A percentile compares a stretch with the other conserved stretches of the same genome.
phyloP scores from a whole-genome alignment of 2,329 filamentous ascomycete species.

The Diaporthe batatas region DNA sequence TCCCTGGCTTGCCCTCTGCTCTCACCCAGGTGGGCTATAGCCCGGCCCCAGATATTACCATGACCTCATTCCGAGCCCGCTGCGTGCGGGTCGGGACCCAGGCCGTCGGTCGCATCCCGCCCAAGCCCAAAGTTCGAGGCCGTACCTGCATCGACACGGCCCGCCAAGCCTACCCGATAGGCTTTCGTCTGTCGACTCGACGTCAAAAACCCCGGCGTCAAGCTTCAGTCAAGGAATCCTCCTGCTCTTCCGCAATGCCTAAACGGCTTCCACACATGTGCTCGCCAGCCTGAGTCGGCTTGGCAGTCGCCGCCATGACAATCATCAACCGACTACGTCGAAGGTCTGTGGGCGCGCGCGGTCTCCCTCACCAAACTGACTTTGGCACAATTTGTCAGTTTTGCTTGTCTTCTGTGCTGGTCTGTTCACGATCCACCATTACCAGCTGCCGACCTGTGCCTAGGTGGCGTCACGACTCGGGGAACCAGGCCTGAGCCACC shows the following conservation, averaged over 20 bases:
- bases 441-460: not conserved
- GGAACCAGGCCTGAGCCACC: not conserved
- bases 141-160: slow-evolving; percentile 22
- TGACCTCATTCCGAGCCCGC: slow-evolving; percentile 6
- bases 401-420: not conserved
- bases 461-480: not conserved
- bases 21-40: not conserved
- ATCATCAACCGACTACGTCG: slow-evolving; percentile 5
- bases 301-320: not conserved
- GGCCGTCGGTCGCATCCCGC: slow-evolving; percentile 6
- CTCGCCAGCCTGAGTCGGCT: not conserved
- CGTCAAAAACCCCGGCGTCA: not conserved
- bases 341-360: slow-evolving; percentile 31
- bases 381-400: slow-evolving; percentile 17
- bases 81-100: not conserved
- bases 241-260: slow-evolving; percentile 1
- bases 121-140: not conserved
- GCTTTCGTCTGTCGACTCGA: not conserved
- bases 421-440: not conserved
- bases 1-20: slow-evolving; percentile 10
- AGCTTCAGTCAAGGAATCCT: slow-evolving; percentile 24
- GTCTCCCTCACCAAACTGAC: slow-evolving; percentile 13
- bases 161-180: slow-evolving; percentile 17
- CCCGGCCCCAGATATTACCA: slow-evolving; percentile 11
- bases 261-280: not conserved